These are phyloP conservation scores for Colletotrichum horii DNA, from an alignment of 2,329 filamentous ascomycete genomes.

Conservation along the genomic window DNA sequence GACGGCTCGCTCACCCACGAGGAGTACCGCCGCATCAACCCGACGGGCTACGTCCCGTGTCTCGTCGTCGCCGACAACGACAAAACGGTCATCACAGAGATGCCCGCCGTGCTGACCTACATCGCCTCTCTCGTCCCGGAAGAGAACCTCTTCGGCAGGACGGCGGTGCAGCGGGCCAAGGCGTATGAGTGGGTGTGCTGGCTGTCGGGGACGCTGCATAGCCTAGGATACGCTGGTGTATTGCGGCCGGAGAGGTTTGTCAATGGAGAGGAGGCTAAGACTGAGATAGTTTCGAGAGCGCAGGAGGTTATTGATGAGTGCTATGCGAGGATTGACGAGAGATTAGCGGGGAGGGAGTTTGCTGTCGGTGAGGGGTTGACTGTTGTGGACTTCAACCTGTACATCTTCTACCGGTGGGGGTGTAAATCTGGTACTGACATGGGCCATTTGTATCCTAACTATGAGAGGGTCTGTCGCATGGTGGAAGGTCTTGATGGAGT, in stretches of 20 bases:
- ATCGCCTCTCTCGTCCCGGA: slow-evolving; percentile 29
- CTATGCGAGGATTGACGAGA: slow-evolving; percentile 24
- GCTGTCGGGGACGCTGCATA: slow-evolving; percentile 36
- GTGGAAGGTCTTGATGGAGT: background rate
- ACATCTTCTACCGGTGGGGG: background rate
- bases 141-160: slow-evolving; percentile 25
- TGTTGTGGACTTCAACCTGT: background rate
- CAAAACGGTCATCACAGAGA: background rate
- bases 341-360: background rate
- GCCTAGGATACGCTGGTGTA: slow-evolving; percentile 28
- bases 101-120: slow-evolving; percentile 36
- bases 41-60: slow-evolving; percentile 33
- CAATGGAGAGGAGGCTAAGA: slow-evolving; percentile 20
- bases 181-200: slow-evolving; percentile 36
- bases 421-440: background rate
- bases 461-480: background rate
- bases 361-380: background rate
- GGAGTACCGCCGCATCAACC: slow-evolving; percentile 34
- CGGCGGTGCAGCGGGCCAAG: slow-evolving; percentile 25
- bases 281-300: slow-evolving; percentile 20
- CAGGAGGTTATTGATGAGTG: slow-evolving; percentile 8
- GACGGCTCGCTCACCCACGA: slow-evolving; percentile 35
- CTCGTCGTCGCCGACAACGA: slow-evolving; percentile 15
- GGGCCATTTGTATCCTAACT: background rate
- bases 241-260: slow-evolving; percentile 31